phyloP scores from a whole-genome alignment of 129 eudicot species.

The Lonicera japonica region DNA sequence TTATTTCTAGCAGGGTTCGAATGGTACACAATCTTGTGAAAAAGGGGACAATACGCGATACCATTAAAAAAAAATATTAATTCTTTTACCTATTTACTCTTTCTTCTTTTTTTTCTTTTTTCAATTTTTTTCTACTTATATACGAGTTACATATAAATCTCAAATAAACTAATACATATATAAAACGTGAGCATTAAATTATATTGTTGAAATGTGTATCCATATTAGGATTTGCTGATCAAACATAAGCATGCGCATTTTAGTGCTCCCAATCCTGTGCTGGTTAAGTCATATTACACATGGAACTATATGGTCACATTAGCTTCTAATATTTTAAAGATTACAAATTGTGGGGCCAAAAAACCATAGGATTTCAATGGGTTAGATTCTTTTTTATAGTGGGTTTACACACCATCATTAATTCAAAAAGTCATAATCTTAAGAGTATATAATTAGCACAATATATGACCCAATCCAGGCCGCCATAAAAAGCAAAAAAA shows the following conservation, averaged over 20 bases:
- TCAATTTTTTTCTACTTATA: too few relatives aligned
- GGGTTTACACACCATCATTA: constrained; percentile 7
- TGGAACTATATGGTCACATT: neutral
- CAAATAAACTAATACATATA: too few relatives aligned
- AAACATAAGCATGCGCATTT: constrained; percentile 6
- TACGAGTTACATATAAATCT: too few relatives aligned
- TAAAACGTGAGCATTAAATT: too few relatives aligned
- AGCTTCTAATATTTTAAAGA: too few relatives aligned
- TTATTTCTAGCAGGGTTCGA: too few relatives aligned
- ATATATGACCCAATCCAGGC: neutral
- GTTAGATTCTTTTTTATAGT: constrained; percentile 7
- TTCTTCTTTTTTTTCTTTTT: too few relatives aligned
- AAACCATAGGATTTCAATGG: neutral
- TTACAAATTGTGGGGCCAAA: too few relatives aligned
- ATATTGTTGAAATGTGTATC: neutral
- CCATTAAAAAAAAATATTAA: too few relatives aligned
- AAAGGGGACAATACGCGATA: too few relatives aligned
- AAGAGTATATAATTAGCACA: neutral
- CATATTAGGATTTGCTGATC: neutral
- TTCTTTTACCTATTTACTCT: too few relatives aligned
- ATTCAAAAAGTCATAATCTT: neutral
- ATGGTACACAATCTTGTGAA: too few relatives aligned
- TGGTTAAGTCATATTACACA: neutral
- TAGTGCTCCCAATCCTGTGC: neutral
- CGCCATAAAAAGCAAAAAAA: neutral